phyloP scores from a whole-genome alignment of 2,329 filamentous ascomycete genomes.

The Sclerotiophoma versabilis region DNA sequence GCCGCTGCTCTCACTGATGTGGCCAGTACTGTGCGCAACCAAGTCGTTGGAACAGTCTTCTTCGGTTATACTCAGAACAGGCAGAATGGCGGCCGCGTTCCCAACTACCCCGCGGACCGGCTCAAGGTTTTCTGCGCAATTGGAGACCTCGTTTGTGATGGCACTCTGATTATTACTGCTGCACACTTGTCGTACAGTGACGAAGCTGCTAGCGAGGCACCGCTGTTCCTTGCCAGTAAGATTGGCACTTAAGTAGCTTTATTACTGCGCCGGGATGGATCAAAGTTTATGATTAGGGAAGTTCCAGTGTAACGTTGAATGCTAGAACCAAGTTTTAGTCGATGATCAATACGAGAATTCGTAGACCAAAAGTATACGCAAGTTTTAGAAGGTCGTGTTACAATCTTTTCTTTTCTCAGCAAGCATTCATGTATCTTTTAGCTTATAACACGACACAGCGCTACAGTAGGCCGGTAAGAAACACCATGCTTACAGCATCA shows the following conservation, averaged over 20 bases:
- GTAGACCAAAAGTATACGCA: too few relatives aligned
- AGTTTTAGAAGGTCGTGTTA: too few relatives aligned
- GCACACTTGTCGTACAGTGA: conserved; percentile 45
- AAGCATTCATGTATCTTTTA: too few relatives aligned
- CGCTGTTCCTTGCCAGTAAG: conserved; percentile 35
- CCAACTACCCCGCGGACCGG: conserved; percentile 43
- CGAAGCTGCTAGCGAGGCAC: conserved; percentile 34
- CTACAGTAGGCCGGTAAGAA: too few relatives aligned
- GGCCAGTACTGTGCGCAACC: conserved; percentile 35
- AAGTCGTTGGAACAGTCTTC: conserved; percentile 49
- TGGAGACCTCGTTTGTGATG: conserved; percentile 46
- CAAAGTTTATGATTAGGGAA: too few relatives aligned
- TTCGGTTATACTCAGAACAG: conserved; percentile 52
- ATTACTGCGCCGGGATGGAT: too few relatives aligned
- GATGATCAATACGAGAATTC: too few relatives aligned
- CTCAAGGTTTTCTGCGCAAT: conserved; percentile 48
- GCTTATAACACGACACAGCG: too few relatives aligned
- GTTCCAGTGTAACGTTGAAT: too few relatives aligned
- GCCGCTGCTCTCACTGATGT: conserved; percentile 44
- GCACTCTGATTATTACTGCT: conserved; percentile 41
- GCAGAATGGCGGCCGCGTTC: conserved; percentile 48
- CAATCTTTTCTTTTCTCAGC: too few relatives aligned
- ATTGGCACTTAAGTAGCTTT: conserved; percentile 9
- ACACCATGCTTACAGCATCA: too few relatives aligned
- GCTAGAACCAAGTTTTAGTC: too few relatives aligned